These are phyloP conservation scores for Cryphonectria parasitica DNA, from an alignment of 2,329 filamentous ascomycete genomes.

Conservation along the genomic window DNA sequence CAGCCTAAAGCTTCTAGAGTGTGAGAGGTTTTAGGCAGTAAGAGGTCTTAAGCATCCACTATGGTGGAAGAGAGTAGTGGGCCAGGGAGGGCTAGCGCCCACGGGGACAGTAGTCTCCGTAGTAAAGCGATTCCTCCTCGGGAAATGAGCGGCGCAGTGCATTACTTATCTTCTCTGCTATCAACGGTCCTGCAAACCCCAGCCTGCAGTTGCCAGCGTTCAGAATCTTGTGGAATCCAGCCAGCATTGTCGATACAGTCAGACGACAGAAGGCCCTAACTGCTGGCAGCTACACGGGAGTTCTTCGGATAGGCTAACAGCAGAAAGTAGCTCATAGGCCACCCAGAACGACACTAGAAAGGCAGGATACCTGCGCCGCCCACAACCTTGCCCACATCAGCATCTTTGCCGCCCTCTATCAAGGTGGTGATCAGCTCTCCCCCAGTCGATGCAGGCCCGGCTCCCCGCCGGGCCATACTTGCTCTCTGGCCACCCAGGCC, in stretches of 20 bases:
- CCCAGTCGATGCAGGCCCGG: conserved; percentile 31
- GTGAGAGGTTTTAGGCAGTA: too few relatives aligned
- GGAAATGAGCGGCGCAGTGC: not conserved
- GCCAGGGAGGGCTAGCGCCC: too few relatives aligned
- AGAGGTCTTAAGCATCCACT: too few relatives aligned
- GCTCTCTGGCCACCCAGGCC: conserved; percentile 42
- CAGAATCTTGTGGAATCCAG: not conserved
- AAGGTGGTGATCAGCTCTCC: conserved; percentile 43
- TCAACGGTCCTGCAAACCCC: not conserved
- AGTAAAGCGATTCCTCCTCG: not conserved
- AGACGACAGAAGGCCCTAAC: not conserved
- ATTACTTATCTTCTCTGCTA: not conserved
- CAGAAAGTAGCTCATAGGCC: not conserved
- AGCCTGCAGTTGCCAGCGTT: not conserved
- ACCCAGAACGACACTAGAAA: not conserved
- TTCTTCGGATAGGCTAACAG: not conserved
- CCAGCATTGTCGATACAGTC: not conserved
- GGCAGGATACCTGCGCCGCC: not conserved
- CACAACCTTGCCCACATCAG: conserved; percentile 43
- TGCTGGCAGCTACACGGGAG: not conserved
- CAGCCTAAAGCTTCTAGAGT: too few relatives aligned
- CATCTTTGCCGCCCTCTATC: conserved; percentile 45
- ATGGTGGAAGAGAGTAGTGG: too few relatives aligned
- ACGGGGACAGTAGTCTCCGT: not conserved
- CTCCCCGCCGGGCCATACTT: conserved; percentile 31